Conservation (phyloP, 371 early-diverging fungal genomes). For the Mortierella sp. region DNA sequence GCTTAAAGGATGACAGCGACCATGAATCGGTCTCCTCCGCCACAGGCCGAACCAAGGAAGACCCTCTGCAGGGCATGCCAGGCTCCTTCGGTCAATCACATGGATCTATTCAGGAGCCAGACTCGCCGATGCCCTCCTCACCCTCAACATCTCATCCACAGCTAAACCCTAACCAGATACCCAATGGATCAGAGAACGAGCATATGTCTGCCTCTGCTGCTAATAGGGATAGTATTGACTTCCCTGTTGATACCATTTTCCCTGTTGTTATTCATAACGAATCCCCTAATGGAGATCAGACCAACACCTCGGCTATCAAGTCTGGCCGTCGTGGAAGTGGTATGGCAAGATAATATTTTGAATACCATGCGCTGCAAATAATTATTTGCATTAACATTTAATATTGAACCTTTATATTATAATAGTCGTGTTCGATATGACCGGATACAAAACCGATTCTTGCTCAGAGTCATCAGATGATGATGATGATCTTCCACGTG, state of each 20-base stretch:
- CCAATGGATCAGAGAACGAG: not conserved
- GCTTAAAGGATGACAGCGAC: conserved; percentile 54
- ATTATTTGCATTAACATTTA: not conserved
- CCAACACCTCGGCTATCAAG: not conserved
- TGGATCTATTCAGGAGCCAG: conserved; percentile 41
- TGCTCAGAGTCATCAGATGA: conserved; percentile 45
- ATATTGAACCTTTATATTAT: not conserved
- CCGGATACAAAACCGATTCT: conserved; percentile 54
- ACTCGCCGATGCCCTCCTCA: conserved; percentile 29
- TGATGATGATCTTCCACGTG: conserved; percentile 47
- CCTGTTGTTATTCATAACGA: conserved; percentile 44
- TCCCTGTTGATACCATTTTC: conserved; percentile 39
- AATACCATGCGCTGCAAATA: too few relatives aligned
- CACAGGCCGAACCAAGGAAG: conserved; percentile 21
- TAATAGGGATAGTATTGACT: conserved; percentile 5
- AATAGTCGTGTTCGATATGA: conserved; percentile 55
- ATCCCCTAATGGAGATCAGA: not conserved
- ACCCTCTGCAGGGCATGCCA: conserved; percentile 26
- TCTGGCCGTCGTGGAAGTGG: conserved; percentile 35
- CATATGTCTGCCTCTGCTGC: not conserved
- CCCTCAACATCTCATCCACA: not conserved
- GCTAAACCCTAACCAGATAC: conserved; percentile 9
- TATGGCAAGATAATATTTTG: conserved; percentile 5
- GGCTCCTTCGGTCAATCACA: conserved; percentile 44
- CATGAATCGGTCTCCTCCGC: conserved; percentile 31